Conservation (phyloP, 129 eudicot species). For the Escallonia rubra region DNA sequence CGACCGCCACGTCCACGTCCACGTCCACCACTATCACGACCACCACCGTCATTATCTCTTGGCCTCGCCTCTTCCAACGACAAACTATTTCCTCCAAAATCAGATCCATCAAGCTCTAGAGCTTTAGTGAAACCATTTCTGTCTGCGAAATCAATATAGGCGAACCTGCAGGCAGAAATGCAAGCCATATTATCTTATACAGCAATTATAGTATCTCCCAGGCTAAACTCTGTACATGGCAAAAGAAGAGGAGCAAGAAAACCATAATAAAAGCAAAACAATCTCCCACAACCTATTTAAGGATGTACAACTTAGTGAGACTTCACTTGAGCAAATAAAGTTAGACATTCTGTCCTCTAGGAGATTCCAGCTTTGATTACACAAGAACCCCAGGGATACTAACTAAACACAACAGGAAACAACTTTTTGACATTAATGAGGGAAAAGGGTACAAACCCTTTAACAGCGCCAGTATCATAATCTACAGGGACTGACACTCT, state of each 20-base stretch:
- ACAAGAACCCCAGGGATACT: not conserved
- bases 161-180: slow-evolving; percentile 46
- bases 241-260: too few relatives aligned
- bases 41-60: slow-evolving; percentile 31
- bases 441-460: slow-evolving; percentile 44
- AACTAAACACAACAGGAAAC: not conserved
- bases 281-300: too few relatives aligned
- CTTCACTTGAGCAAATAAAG: too few relatives aligned
- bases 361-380: too few relatives aligned
- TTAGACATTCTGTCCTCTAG: too few relatives aligned
- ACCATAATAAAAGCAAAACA: too few relatives aligned
- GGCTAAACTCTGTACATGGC: too few relatives aligned
- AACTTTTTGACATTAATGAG: not conserved
- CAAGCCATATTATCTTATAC: too few relatives aligned
- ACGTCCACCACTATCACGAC: slow-evolving; percentile 23
- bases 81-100: slow-evolving; percentile 34
- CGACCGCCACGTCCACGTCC: slow-evolving; percentile 26
- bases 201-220: too few relatives aligned
- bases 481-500: slow-evolving; percentile 54
- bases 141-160: slow-evolving; percentile 65
- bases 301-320: too few relatives aligned
- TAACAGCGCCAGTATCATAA: slow-evolving; percentile 39
- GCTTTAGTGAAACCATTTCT: slow-evolving; percentile 47
- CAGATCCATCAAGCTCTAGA: slow-evolving; percentile 53
- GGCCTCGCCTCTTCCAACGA: slow-evolving; percentile 60